phyloP scores from a whole-genome alignment of 1,139 yeast species.

The Geotrichum bryndzae region DNA sequence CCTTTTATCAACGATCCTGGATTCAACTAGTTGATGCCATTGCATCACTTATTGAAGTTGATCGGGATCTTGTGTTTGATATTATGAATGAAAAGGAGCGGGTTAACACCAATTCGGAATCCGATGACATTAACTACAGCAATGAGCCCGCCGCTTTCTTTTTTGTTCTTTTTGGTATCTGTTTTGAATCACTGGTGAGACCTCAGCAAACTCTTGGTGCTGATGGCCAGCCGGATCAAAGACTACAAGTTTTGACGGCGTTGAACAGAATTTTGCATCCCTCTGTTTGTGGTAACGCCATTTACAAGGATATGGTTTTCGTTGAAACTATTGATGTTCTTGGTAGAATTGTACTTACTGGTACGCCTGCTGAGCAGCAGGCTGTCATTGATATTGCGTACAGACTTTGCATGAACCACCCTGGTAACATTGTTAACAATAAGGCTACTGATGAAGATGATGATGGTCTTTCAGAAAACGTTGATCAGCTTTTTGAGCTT shows the following conservation, averaged over 20 bases:
- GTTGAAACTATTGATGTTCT: slow-evolving; percentile 70
- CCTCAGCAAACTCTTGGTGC: slow-evolving; percentile 25
- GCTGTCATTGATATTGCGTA: slow-evolving; percentile 53
- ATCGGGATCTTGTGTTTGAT: slow-evolving; percentile 41
- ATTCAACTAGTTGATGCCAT: slow-evolving; percentile 71
- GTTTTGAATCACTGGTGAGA: slow-evolving; percentile 66
- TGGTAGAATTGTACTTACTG: slow-evolving; percentile 64
- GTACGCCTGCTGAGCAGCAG: slow-evolving; percentile 48
- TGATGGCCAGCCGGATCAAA: slow-evolving; percentile 24
- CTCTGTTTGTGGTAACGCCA: slow-evolving; percentile 50
- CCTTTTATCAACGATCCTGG: slow-evolving; percentile 66
- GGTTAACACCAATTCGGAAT: slow-evolving; percentile 21
- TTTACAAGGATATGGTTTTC: slow-evolving; percentile 65
- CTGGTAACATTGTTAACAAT: slow-evolving; percentile 26
- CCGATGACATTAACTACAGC: slow-evolving; percentile 29
- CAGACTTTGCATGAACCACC: slow-evolving; percentile 40
- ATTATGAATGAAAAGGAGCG: slow-evolving; percentile 38
- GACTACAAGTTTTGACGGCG: slow-evolving; percentile 46
- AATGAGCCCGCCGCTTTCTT: slow-evolving; percentile 69
- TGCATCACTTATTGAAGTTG: slow-evolving; percentile 55
- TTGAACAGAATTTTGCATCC: slow-evolving; percentile 54
- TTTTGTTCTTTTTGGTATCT: slow-evolving; percentile 76
- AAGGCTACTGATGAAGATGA: slow-evolving; percentile 30
- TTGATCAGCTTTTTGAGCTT: slow-evolving; percentile 77
- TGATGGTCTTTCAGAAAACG: slow-evolving; percentile 47